Evolutionary conservation across 208 protist genomes (phyloP).

Genomic region (Acanthamoeba quina): DNA sequence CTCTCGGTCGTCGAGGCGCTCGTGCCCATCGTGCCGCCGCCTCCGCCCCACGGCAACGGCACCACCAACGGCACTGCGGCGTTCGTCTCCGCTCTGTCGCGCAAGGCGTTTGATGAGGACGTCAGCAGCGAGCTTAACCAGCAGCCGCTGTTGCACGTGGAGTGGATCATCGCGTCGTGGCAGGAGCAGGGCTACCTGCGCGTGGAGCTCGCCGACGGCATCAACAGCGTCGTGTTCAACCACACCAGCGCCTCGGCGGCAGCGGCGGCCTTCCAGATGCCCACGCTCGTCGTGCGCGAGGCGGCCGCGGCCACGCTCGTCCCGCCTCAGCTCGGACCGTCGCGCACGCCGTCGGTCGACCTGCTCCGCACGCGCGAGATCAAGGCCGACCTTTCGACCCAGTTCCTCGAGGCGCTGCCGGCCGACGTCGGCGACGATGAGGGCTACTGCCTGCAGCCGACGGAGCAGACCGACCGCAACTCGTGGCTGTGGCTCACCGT

Average conservation of each 20-base stretch:
- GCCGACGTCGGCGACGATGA: not conserved
- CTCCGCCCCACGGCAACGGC: not conserved
- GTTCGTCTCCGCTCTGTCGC: not conserved
- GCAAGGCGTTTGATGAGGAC: not conserved
- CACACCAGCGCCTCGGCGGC: not conserved
- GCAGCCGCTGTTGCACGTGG: not conserved
- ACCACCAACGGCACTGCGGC: not conserved
- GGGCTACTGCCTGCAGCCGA: constrained; percentile 18
- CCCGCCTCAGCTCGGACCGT: not conserved
- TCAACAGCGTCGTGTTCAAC: not conserved
- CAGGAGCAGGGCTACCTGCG: not conserved
- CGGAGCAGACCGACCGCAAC: constrained; percentile 32
- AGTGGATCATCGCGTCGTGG: not conserved
- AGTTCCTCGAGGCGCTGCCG: not conserved
- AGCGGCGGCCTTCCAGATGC: not conserved
- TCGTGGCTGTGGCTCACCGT: constrained; percentile 41
- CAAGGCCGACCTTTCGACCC: constrained; percentile 4
- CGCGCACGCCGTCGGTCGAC: not conserved
- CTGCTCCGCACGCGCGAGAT: not conserved
- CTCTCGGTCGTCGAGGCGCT: not conserved
- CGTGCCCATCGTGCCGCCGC: not conserved
- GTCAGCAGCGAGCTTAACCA: not conserved
- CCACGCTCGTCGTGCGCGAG: constrained; percentile 1
- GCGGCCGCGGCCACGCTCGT: not conserved
- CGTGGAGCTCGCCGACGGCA: not conserved